These are phyloP conservation scores for Hyaloscypha bicolor DNA, from an alignment of 495 filamentous ascomycete species.

Conservation along the genomic window DNA sequence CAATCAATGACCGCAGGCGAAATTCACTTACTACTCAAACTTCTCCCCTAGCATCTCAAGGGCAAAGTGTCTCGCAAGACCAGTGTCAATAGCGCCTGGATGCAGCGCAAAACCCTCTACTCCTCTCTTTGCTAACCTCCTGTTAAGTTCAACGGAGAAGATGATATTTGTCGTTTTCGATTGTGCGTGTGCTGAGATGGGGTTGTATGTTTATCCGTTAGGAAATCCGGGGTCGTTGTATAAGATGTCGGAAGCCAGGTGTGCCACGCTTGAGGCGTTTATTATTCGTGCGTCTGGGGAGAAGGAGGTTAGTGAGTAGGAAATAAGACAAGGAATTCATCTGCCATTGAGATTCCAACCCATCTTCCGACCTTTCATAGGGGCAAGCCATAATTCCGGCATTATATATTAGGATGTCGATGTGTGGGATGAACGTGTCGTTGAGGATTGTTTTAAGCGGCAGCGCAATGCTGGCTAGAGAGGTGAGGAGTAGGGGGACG, in stretches of 20 bases:
- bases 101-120: conserved; percentile 45
- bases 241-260: conserved; percentile 32
- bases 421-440: conserved; percentile 46
- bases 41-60: conserved; percentile 45
- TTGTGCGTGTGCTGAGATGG: conserved; percentile 50
- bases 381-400: conserved; percentile 45
- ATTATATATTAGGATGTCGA: conserved; percentile 72
- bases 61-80: not conserved
- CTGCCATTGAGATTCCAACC: conserved; percentile 56
- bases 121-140: conserved; percentile 41
- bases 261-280: conserved; percentile 45
- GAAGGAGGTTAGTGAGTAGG: conserved; percentile 56
- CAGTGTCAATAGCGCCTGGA: conserved; percentile 37
- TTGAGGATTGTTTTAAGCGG: conserved; percentile 48
- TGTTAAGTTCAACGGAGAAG: conserved; percentile 45
- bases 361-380: conserved; percentile 29
- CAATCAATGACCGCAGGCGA: too few relatives aligned
- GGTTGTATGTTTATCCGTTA: conserved; percentile 43
- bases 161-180: conserved; percentile 58
- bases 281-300: conserved; percentile 43
- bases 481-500: conserved; percentile 49
- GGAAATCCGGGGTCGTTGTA: conserved; percentile 30
- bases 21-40: conserved; percentile 12
- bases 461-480: conserved; percentile 51
- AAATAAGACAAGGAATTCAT: conserved; percentile 62